Percentiles rank a stretch among this genome's conserved stretches.
These are phyloP conservation scores for Huntiella abstrusa DNA, from an alignment of 2,329 filamentous ascomycete genomes.

Conservation along the genomic window DNA sequence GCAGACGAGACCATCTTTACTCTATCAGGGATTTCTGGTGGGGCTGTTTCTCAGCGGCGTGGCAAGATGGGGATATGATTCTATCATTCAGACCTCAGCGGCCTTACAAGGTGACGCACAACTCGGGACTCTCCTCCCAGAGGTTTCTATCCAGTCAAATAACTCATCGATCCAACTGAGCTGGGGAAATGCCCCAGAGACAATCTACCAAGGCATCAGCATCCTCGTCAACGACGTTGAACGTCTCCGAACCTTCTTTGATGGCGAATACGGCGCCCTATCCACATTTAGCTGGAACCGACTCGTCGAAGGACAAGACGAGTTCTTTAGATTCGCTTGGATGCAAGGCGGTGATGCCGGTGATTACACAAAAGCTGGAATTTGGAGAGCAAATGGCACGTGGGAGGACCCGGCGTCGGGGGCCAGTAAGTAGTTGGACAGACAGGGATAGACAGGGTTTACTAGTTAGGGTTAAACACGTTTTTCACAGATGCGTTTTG, in stretches of 20 bases:
- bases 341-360: conserved; percentile 44
- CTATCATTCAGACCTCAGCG: conserved; percentile 64
- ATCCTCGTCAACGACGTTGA: conserved; percentile 77
- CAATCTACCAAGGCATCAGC: conserved; percentile 54
- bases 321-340: conserved; percentile 65
- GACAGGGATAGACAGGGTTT: conserved; percentile 13
- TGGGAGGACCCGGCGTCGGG: conserved; percentile 50
- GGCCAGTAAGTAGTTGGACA: conserved; percentile 26
- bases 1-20: conserved; percentile 64
- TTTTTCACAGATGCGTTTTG: no score
- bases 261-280: conserved; percentile 27
- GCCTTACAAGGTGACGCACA: conserved; percentile 53
- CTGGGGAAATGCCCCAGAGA: conserved; percentile 27
- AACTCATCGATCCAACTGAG: conserved; percentile 36
- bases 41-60: conserved; percentile 90
- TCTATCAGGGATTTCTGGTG: conserved; percentile 79
- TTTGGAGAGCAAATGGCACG: conserved; percentile 42
- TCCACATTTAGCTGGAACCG: conserved; percentile 41
- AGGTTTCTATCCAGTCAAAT: conserved; percentile 24
- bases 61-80: conserved; percentile 83
- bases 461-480: no score
- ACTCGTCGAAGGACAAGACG: conserved; percentile 27
- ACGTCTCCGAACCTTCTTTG: conserved; percentile 53
- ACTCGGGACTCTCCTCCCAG: conserved; percentile 40
- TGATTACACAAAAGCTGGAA: conserved; percentile 60